Evolutionary conservation across 2,329 filamentous ascomycete species (phyloP).

Genomic region (Tolypocladium album): DNA sequence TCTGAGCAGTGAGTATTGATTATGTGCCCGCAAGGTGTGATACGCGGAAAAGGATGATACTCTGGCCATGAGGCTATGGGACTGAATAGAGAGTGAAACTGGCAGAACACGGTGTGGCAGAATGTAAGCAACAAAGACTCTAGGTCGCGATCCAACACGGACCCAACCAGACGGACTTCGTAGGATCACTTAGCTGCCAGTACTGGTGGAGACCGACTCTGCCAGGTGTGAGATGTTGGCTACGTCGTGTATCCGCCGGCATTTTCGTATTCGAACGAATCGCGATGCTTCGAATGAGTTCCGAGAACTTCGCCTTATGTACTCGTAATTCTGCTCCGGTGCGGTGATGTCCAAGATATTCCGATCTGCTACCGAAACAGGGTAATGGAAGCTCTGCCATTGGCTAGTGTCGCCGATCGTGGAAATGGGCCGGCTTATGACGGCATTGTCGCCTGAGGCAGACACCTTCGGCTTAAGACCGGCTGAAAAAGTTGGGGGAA

Average conservation of each 20-base stretch:
- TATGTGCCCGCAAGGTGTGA: no score
- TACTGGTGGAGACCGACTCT: background rate
- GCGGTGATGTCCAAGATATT: background rate
- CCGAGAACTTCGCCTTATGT: background rate
- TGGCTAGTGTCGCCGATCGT: background rate
- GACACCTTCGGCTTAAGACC: constrained; percentile 13
- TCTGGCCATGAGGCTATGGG: no score
- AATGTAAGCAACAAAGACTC: no score
- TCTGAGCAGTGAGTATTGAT: no score
- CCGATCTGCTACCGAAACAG: background rate
- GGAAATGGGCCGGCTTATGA: constrained; percentile 14
- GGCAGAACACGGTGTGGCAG: no score
- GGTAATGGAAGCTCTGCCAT: background rate
- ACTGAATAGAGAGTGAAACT: no score
- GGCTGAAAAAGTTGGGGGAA: constrained; percentile 13
- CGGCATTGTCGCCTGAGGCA: constrained; percentile 18
- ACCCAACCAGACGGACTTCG: no score
- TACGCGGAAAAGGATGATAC: no score
- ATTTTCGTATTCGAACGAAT: no score
- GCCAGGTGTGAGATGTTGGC: background rate
- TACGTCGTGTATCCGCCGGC: background rate
- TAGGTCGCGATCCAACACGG: no score
- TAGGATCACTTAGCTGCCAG: no score
- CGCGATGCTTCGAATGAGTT: no score
- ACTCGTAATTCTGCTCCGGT: background rate